These are phyloP conservation scores for Colletotrichum plurivorum DNA, from an alignment of 2,329 filamentous ascomycete species.

Conservation along the genomic window DNA sequence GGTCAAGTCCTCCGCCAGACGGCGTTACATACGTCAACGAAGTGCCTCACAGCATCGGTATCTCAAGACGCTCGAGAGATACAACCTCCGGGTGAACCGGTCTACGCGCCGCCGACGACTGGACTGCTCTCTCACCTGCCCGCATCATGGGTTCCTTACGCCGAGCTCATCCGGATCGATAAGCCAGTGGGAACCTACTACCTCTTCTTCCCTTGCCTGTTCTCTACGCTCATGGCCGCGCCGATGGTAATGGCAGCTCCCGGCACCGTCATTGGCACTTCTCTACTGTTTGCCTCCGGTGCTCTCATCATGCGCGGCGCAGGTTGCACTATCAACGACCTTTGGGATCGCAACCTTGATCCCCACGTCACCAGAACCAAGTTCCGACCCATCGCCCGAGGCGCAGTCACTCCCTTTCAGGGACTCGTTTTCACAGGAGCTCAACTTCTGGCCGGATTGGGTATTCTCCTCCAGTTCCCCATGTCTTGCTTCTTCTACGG, in stretches of 20 bases:
- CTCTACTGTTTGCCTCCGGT: conserved; percentile 80
- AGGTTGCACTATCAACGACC: conserved; percentile 90
- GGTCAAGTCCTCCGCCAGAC: conserved; percentile 6
- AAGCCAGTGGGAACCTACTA: conserved; percentile 88
- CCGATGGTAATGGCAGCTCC: conserved; percentile 75
- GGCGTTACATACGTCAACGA: conserved; percentile 36
- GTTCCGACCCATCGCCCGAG: conserved; percentile 83
- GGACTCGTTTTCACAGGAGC: conserved; percentile 81
- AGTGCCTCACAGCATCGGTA: conserved; percentile 19
- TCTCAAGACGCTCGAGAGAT: conserved; percentile 37
- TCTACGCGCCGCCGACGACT: conserved; percentile 78
- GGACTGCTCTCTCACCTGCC: conserved; percentile 81
- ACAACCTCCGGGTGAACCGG: conserved; percentile 41
- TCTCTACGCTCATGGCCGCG: conserved; percentile 85
- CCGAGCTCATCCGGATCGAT: conserved; percentile 84
- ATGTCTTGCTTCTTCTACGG: conserved; percentile 81
- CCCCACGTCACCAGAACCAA: conserved; percentile 83
- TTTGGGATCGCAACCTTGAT: conserved; percentile 91
- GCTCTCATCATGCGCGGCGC: conserved; percentile 89
- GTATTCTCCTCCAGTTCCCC: conserved; percentile 83
- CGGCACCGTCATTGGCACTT: conserved; percentile 73
- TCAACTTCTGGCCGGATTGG: conserved; percentile 82
- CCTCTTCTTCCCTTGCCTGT: conserved; percentile 87
- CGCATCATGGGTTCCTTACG: conserved; percentile 81
- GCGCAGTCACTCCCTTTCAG: conserved; percentile 80